phyloP scores from a whole-genome alignment of 2,329 filamentous ascomycete species.

The Purpureocillium takamizusanense region DNA sequence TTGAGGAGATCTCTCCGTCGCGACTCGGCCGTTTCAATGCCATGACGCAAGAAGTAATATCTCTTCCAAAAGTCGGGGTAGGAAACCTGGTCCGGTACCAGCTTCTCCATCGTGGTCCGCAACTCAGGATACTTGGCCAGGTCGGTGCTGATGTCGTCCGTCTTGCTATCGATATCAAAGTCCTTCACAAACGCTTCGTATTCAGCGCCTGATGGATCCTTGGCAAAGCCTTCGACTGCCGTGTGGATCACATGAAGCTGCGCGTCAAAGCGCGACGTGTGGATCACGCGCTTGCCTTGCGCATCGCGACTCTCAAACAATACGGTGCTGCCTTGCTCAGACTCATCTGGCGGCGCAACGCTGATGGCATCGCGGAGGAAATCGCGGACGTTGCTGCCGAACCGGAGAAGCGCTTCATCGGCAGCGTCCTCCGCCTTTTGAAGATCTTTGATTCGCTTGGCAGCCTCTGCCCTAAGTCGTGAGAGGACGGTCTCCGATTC shows the following conservation, averaged over 20 bases:
- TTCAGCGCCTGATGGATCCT: conserved; percentile 68
- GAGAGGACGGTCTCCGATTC: conserved; percentile 60
- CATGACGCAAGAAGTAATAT: conserved; percentile 90
- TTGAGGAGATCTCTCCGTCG: conserved; percentile 83
- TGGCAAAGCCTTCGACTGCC: conserved; percentile 68
- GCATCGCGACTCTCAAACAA: conserved; percentile 93
- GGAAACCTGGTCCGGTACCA: conserved; percentile 87
- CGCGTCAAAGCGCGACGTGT: conserved; percentile 88
- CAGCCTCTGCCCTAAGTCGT: conserved; percentile 66
- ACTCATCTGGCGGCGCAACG: conserved; percentile 63
- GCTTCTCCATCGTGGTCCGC: conserved; percentile 81
- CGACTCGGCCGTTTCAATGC: conserved; percentile 87
- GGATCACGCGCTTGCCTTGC: conserved; percentile 83
- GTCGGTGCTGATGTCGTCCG: conserved; percentile 71
- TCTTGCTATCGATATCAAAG: conserved; percentile 79
- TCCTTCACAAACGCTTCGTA: conserved; percentile 63
- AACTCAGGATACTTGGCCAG: conserved; percentile 81
- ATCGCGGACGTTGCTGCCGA: conserved; percentile 80
- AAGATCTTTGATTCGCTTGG: conserved; percentile 78
- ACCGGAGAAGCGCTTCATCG: conserved; percentile 87
- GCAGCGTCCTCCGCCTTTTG: conserved; percentile 91
- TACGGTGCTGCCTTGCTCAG: conserved; percentile 49
- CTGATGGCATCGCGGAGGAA: conserved; percentile 87
- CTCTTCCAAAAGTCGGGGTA: conserved; percentile 88
- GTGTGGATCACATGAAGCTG: conserved; percentile 95